Conservation (phyloP, 106 monocot genomes). For the Dioscorea zingiberensis region DNA sequence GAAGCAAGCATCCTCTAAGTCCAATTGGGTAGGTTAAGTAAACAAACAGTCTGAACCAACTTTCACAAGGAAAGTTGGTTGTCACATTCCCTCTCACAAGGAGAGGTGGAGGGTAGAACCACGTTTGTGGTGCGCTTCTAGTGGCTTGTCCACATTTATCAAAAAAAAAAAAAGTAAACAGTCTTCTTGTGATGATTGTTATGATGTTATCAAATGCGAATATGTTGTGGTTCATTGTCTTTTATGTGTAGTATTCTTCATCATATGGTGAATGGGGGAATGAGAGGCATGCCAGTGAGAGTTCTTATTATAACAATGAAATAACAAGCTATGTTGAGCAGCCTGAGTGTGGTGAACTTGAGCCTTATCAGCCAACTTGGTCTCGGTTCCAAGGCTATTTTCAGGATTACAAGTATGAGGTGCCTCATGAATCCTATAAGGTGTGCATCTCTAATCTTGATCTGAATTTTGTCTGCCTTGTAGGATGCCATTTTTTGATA, state of each 20-base stretch:
- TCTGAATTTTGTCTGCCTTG: no score
- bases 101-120: no score
- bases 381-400: not conserved
- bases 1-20: no score
- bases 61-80: no score
- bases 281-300: not conserved
- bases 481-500: no score
- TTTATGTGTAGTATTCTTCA: not conserved
- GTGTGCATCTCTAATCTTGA: no score
- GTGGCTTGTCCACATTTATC: no score
- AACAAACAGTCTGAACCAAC: no score
- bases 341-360: not conserved
- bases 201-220: not conserved
- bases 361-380: slow-evolving; percentile 2
- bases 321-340: not conserved
- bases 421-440: not conserved
- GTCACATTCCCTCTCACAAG: no score
- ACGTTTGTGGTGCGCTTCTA: no score
- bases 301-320: not conserved
- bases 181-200: not conserved
- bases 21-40: not conserved
- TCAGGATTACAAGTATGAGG: not conserved
- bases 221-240: not conserved
- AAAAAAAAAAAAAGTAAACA: no score
- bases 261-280: not conserved